A percentile compares a stretch with the other conserved stretches of the same genome.
Evolutionary conservation across 2,329 filamentous ascomycete species (phyloP).

Genomic region (Tympanopsis confertula): DNA sequence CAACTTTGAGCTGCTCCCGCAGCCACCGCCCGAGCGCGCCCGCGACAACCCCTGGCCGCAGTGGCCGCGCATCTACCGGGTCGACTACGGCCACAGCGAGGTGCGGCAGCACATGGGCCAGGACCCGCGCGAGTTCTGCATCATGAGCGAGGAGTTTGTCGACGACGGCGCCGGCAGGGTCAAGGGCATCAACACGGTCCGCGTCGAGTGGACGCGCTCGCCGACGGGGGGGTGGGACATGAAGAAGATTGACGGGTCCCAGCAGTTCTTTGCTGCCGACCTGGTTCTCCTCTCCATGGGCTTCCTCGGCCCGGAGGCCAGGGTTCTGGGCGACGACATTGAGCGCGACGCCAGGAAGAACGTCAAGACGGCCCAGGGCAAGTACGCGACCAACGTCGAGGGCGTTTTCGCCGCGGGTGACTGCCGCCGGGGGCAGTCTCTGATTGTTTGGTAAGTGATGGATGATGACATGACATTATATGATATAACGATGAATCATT

Average conservation of each 20-base stretch:
- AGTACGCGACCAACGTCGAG: constrained; percentile 77
- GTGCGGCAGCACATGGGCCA: constrained; percentile 93
- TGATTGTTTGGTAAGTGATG: constrained; percentile 77
- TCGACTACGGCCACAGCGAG: constrained; percentile 95
- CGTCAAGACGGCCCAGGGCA: constrained; percentile 80
- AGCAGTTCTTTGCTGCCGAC: constrained; percentile 93
- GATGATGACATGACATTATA: neutral
- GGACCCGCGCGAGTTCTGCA: constrained; percentile 91
- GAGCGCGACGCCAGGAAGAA: constrained; percentile 91
- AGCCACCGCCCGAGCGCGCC: constrained; percentile 81
- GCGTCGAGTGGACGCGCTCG: constrained; percentile 91
- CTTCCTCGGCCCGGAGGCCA: constrained; percentile 86
- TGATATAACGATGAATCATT: neutral
- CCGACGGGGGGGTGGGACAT: constrained; percentile 90
- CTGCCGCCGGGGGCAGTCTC: constrained; percentile 83
- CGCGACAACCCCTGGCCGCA: constrained; percentile 96
- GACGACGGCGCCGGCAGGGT: constrained; percentile 78
- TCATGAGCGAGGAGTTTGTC: constrained; percentile 96
- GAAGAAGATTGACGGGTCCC: constrained; percentile 88
- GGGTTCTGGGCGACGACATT: constrained; percentile 74
- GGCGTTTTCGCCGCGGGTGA: constrained; percentile 92
- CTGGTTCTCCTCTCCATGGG: constrained; percentile 93
- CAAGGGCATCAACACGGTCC: constrained; percentile 90
- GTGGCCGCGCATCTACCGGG: constrained; percentile 94
- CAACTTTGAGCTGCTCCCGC: constrained; percentile 91